Percentiles rank a stretch among this genome's conserved stretches.
phyloP scores from a whole-genome alignment of 164 flowering plant genomes.

The Vitis amurensis region DNA sequence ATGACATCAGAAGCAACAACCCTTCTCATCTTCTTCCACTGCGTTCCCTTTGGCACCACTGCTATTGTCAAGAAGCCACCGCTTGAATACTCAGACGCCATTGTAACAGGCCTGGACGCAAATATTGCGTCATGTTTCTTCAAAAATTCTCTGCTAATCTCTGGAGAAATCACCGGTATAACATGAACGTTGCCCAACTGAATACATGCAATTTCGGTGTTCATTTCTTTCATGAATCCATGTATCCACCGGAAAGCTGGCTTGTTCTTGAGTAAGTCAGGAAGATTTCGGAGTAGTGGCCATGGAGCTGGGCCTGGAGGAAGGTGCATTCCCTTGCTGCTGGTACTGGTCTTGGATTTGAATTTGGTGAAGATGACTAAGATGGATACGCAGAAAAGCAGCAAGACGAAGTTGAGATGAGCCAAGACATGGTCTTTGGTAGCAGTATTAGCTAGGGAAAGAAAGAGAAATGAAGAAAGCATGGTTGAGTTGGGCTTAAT shows the following conservation, averaged over 20 bases:
- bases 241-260: slow-evolving; percentile 29
- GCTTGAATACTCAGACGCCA: slow-evolving; percentile 12
- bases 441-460: no score
- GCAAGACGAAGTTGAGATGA: no score
- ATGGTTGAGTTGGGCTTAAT: no score
- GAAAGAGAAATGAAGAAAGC: no score
- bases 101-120: slow-evolving; percentile 18
- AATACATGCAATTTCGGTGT: slow-evolving; percentile 23
- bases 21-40: slow-evolving; percentile 36
- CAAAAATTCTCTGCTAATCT: slow-evolving; percentile 21
- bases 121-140: slow-evolving; percentile 22
- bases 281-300: slow-evolving; percentile 25
- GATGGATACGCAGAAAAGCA: no score
- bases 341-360: no score
- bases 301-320: neutral
- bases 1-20: slow-evolving; percentile 14
- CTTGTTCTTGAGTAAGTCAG: slow-evolving; percentile 14
- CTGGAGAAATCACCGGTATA: slow-evolving; percentile 22
- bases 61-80: slow-evolving; percentile 14
- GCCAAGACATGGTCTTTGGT: no score
- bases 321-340: no score
- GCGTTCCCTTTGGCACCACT: slow-evolving; percentile 21
- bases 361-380: no score
- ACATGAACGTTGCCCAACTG: slow-evolving; percentile 25
- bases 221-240: slow-evolving; percentile 19